These are phyloP conservation scores for Aspergillus candidus DNA, from an alignment of 2,329 filamentous ascomycete genomes.

Conservation along the genomic window DNA sequence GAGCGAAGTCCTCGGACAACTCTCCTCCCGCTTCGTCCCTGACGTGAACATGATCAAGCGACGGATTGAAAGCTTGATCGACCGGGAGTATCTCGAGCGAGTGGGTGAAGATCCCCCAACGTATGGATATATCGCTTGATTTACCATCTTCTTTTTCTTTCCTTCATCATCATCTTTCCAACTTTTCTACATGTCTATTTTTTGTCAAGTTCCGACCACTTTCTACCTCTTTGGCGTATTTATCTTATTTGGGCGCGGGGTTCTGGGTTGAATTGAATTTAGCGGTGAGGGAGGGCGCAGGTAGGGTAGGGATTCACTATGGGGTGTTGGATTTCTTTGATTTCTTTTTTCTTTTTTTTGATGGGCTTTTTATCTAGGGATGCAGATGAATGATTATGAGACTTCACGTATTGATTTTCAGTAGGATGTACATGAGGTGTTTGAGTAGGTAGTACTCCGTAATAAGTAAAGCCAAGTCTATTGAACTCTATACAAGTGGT, in stretches of 20 bases:
- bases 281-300: slow-evolving; percentile 19
- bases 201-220: not conserved
- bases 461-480: too few species aligned
- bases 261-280: slow-evolving; percentile 10
- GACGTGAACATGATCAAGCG: slow-evolving; percentile 50
- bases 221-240: not conserved
- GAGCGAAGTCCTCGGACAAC: slow-evolving; percentile 45
- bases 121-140: slow-evolving; percentile 41
- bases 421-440: too few species aligned
- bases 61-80: slow-evolving; percentile 48
- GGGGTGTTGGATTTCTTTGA: not conserved
- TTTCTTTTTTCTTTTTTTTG: not conserved
- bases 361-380: too few species aligned
- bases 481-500: too few species aligned
- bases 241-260: not conserved
- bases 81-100: slow-evolving; percentile 48
- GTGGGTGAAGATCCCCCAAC: slow-evolving; percentile 39
- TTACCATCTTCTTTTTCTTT: not conserved
- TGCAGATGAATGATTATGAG: too few species aligned
- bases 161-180: not conserved
- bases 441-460: too few species aligned
- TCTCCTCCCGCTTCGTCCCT: slow-evolving; percentile 44
- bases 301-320: not conserved
- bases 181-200: not conserved
- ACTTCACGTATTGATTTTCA: too few species aligned